phyloP scores from a whole-genome alignment of 257 asterid species.

The Nicotiana noctiflora region DNA sequence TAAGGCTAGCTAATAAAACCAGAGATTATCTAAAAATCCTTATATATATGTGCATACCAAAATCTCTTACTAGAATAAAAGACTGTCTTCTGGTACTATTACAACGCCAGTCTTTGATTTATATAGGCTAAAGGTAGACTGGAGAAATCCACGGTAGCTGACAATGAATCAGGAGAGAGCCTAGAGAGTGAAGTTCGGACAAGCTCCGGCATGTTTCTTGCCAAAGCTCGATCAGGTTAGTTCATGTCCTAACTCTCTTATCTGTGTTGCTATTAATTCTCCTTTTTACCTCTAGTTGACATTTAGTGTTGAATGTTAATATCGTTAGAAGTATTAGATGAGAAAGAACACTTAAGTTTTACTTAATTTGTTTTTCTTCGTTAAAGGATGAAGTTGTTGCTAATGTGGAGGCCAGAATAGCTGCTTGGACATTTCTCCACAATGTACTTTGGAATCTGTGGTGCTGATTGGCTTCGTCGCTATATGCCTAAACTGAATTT shows the following conservation, averaged over 20 bases:
- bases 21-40: too few species aligned
- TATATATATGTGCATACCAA: not conserved
- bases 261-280: not conserved
- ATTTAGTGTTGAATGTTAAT: not conserved
- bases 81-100: too few species aligned
- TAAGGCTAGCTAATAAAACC: too few species aligned
- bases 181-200: conserved; percentile 85
- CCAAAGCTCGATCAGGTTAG: conserved; percentile 53
- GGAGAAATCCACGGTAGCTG: conserved; percentile 97
- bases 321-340: not conserved
- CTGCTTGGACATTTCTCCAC: conserved; percentile 90
- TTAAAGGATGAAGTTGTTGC: conserved; percentile 64
- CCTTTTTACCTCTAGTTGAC: not conserved
- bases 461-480: not conserved
- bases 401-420: conserved; percentile 58
- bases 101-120: not conserved
- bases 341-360: not conserved
- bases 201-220: conserved; percentile 83
- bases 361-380: not conserved
- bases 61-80: not conserved
- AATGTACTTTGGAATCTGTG: conserved; percentile 36
- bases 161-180: conserved; percentile 82
- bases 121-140: conserved; percentile 72
- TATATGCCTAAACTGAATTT: not conserved
- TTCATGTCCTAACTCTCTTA: conserved; percentile 7